phyloP scores from a whole-genome alignment of 768 basidiomycete species.

The Hygrocybe coccinea region DNA sequence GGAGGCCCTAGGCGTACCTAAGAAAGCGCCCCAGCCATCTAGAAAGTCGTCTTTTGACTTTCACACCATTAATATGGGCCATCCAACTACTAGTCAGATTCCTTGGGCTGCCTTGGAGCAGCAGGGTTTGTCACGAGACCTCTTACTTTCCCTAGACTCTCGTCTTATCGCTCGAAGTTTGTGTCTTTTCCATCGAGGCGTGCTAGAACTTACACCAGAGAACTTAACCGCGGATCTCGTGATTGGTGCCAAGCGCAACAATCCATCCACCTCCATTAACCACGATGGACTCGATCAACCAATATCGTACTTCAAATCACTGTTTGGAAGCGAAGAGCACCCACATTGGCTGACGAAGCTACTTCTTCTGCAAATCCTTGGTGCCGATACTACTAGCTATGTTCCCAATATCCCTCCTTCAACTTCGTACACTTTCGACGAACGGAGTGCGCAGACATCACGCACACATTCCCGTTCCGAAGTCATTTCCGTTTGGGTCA shows the following conservation, averaged over 20 bases:
- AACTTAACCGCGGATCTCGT: conserved; percentile 47
- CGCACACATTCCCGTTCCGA: conserved; percentile 70
- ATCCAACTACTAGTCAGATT: conserved; percentile 20
- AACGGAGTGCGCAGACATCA: conserved; percentile 35
- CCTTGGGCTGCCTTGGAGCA: conserved; percentile 53
- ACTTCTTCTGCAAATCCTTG: conserved; percentile 65
- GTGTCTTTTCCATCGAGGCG: conserved; percentile 52
- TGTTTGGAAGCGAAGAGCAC: conserved; percentile 64
- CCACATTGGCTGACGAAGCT: conserved; percentile 82
- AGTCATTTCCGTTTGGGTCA: conserved; percentile 67
- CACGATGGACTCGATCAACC: neutral
- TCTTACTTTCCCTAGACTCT: conserved; percentile 60
- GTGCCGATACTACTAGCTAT: conserved; percentile 43
- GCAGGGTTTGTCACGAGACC: conserved; percentile 64
- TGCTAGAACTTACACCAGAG: conserved; percentile 49
- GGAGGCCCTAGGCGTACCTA: conserved; percentile 36
- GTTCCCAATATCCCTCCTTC: conserved; percentile 28
- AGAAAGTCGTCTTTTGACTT: conserved; percentile 23
- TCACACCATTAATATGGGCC: conserved; percentile 24
- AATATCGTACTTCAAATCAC: conserved; percentile 25
- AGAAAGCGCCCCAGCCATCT: conserved; percentile 10
- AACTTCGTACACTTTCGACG: neutral
- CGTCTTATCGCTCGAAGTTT: conserved; percentile 60
- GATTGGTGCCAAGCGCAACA: conserved; percentile 28
- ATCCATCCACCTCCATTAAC: conserved; percentile 1